Percentiles rank a stretch among this genome's conserved stretches.
Evolutionary conservation across 2,329 filamentous ascomycete genomes (phyloP).

Genomic region (Colletotrichum sp.): DNA sequence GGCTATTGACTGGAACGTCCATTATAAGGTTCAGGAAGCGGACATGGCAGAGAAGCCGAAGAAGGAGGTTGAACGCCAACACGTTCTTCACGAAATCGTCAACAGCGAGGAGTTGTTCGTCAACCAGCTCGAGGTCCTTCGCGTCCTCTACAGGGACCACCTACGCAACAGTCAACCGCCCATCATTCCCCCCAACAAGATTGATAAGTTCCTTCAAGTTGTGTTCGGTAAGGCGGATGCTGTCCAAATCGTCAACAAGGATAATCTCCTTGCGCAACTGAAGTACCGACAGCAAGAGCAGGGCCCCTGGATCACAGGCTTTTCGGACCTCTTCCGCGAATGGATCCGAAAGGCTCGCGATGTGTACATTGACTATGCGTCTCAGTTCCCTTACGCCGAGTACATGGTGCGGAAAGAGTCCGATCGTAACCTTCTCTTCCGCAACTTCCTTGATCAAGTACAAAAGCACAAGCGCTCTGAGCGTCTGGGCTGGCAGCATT

Average conservation of each 20-base stretch:
- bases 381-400: constrained; percentile 82
- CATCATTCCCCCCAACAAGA: constrained; percentile 79
- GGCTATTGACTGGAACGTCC: constrained; percentile 86
- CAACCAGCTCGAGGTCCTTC: constrained; percentile 84
- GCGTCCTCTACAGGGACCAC: constrained; percentile 84
- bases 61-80: constrained; percentile 92
- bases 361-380: constrained; percentile 91
- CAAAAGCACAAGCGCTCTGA: constrained; percentile 79
- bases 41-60: constrained; percentile 73
- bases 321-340: constrained; percentile 96
- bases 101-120: constrained; percentile 92
- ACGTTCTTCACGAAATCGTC: constrained; percentile 94
- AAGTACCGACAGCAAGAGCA: constrained; percentile 98
- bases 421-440: constrained; percentile 85
- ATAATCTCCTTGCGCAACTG: constrained; percentile 87
- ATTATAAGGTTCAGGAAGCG: constrained; percentile 83
- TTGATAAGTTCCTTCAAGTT: constrained; percentile 79
- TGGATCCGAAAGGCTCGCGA: constrained; percentile 95
- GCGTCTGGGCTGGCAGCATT: constrained; percentile 92
- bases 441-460: constrained; percentile 81
- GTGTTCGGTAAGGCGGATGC: constrained; percentile 93
- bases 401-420: constrained; percentile 85
- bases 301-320: constrained; percentile 90
- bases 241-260: constrained; percentile 90
- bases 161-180: constrained; percentile 75